These are phyloP conservation scores for Gliomastix tumulicola DNA, from an alignment of 2,329 filamentous ascomycete genomes.

Conservation along the genomic window DNA sequence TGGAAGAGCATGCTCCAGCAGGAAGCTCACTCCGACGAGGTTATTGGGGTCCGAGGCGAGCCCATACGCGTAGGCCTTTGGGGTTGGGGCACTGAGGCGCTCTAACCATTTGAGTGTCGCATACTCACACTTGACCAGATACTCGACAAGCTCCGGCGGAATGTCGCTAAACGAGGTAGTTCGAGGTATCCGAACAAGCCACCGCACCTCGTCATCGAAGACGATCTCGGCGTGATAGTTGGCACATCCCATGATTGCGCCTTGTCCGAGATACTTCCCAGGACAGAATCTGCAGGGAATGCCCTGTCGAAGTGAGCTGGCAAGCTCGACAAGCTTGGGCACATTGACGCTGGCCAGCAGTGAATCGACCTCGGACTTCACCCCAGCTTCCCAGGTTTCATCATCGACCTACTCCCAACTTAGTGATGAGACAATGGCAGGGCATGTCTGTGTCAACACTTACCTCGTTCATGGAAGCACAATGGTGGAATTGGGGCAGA, in stretches of 20 bases:
- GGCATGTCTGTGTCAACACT: too few species aligned
- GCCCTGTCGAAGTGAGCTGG: slow-evolving; percentile 7
- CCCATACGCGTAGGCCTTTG: slow-evolving; percentile 13
- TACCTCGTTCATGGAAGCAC: slow-evolving; percentile 1
- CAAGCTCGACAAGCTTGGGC: slow-evolving; percentile 6
- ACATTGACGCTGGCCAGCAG: slow-evolving; percentile 2
- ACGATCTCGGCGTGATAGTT: slow-evolving; percentile 16
- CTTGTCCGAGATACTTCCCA: slow-evolving; percentile 6
- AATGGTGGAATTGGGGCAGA: slow-evolving; percentile 3
- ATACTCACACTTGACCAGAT: slow-evolving; percentile 19
- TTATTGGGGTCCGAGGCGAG: slow-evolving; percentile 10
- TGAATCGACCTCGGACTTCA: slow-evolving; percentile 3
- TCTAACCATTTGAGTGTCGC: slow-evolving; percentile 21
- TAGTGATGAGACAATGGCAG: background rate
- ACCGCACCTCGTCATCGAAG: slow-evolving; percentile 13
- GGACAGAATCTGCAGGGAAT: slow-evolving; percentile 9
- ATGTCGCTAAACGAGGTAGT: slow-evolving; percentile 10
- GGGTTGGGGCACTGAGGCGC: slow-evolving; percentile 13
- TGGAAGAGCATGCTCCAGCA: slow-evolving; percentile 15
- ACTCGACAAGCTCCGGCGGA: slow-evolving; percentile 12
- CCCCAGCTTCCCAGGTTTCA: slow-evolving; percentile 1
- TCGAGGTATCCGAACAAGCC: slow-evolving; percentile 15
- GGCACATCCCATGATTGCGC: slow-evolving; percentile 12
- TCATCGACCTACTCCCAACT: slow-evolving; percentile 2
- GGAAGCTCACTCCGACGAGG: slow-evolving; percentile 15